phyloP scores from a whole-genome alignment of 2,329 filamentous ascomycete species.

The Trichophaea hybrida region DNA sequence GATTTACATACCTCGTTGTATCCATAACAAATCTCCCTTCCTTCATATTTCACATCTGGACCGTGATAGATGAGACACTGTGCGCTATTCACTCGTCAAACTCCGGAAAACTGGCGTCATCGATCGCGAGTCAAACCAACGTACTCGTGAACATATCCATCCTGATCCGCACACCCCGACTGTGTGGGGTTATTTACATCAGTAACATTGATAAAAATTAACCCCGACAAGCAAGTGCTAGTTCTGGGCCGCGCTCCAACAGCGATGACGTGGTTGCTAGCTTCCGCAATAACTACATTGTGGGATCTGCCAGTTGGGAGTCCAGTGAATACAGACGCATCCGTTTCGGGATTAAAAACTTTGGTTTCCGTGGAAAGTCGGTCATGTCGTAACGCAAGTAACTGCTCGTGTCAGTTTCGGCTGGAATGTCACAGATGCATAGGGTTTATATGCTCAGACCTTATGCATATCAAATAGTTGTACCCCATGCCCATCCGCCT shows the following conservation, averaged over 20 bases:
- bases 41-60: constrained; percentile 25
- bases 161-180: constrained; percentile 41
- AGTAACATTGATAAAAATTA: constrained; percentile 46
- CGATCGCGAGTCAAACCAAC: too few species aligned
- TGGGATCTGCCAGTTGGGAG: constrained; percentile 15
- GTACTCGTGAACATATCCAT: constrained; percentile 45
- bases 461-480: constrained; percentile 48
- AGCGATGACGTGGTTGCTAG: constrained; percentile 32
- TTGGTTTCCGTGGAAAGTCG: not conserved
- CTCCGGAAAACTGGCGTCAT: not conserved
- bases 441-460: constrained; percentile 1
- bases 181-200: constrained; percentile 40
- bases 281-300: constrained; percentile 41
- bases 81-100: constrained; percentile 29
- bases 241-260: constrained; percentile 32
- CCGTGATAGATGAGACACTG: constrained; percentile 37
- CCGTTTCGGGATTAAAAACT: constrained; percentile 32
- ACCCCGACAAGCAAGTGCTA: constrained; percentile 38
- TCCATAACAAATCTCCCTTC: constrained; percentile 26
- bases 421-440: not conserved
- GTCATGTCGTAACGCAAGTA: not conserved
- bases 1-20: constrained; percentile 20
- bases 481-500: constrained; percentile 40
- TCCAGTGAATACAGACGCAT: constrained; percentile 31
- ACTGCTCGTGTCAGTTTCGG: not conserved